Conservation (phyloP, 345 rosid species). For the Rhodamnia rubescens region DNA sequence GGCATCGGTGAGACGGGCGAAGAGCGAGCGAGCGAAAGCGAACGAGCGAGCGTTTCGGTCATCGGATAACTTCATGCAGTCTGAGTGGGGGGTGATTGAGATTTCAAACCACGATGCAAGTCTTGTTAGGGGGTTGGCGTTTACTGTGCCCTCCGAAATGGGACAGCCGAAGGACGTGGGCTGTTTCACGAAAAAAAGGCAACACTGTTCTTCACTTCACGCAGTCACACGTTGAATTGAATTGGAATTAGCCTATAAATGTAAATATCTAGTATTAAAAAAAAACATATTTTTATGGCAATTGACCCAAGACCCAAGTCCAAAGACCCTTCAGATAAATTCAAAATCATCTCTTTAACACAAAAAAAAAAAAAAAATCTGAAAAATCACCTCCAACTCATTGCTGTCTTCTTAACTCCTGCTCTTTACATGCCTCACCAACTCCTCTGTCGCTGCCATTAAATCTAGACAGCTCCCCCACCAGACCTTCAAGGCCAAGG, state of each 20-base stretch:
- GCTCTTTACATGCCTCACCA: not conserved
- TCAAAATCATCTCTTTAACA: not conserved
- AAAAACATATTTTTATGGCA: not conserved
- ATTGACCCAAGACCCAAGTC: not conserved
- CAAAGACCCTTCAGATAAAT: not conserved
- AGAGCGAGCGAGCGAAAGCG: not conserved
- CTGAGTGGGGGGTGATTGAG: not conserved
- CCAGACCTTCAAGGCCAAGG: not conserved
- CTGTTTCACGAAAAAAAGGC: not conserved
- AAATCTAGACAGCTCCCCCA: not conserved
- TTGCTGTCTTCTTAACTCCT: not conserved
- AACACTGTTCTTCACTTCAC: not conserved
- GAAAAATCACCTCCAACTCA: not conserved
- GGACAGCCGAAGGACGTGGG: not conserved
- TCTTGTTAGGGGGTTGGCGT: not conserved
- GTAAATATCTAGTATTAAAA: not conserved
- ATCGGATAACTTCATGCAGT: not conserved
- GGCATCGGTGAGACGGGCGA: not conserved
- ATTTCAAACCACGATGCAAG: not conserved
- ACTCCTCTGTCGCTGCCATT: slow-evolving; percentile 3
- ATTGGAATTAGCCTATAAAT: not conserved
- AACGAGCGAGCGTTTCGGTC: not conserved
- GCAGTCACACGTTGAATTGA: not conserved
- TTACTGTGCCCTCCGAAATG: not conserved
- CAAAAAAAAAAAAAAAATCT: not conserved